Evolutionary conservation across 495 filamentous ascomycete species (phyloP).

Genomic region (Aspergillus sclerotiicarbonarius): DNA sequence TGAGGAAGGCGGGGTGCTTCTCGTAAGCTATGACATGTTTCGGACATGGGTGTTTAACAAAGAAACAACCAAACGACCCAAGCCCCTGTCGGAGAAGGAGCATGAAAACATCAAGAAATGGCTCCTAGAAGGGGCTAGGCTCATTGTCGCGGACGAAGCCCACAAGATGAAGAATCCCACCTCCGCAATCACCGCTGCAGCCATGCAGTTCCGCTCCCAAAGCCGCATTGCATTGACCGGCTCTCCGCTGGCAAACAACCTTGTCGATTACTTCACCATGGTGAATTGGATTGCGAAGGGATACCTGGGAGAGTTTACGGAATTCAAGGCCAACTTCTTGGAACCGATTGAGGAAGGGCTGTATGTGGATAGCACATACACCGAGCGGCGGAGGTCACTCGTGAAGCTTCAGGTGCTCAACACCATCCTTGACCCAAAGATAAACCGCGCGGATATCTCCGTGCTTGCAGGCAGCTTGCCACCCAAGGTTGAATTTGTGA

Average conservation of each 20-base stretch:
- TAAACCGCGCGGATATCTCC: conserved; percentile 69
- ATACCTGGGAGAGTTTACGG: conserved; percentile 62
- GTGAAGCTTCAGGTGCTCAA: conserved; percentile 70
- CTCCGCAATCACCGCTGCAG: conserved; percentile 49
- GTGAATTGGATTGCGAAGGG: conserved; percentile 84
- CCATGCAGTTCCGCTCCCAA: conserved; percentile 58
- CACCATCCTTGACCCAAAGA: conserved; percentile 70
- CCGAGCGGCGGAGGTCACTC: conserved; percentile 55
- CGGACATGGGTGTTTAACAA: conserved; percentile 43
- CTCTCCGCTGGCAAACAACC: conserved; percentile 79
- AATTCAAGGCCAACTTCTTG: conserved; percentile 68
- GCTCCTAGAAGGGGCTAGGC: conserved; percentile 59
- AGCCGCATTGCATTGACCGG: conserved; percentile 85
- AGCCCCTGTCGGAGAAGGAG: conserved; percentile 29
- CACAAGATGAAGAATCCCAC: conserved; percentile 69
- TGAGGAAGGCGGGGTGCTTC: conserved; percentile 63
- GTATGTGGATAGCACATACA: conserved; percentile 55
- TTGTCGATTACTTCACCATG: conserved; percentile 79
- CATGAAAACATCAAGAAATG: conserved; percentile 41
- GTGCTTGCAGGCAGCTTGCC: conserved; percentile 64
- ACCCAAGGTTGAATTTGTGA: conserved; percentile 75
- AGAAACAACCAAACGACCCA: conserved; percentile 15
- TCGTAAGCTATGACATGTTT: conserved; percentile 74
- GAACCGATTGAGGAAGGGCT: conserved; percentile 73
- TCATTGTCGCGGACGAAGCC: conserved; percentile 88